These are phyloP conservation scores for Chenopodium album DNA, from an alignment of 148 eudicot species.

Conservation along the genomic window DNA sequence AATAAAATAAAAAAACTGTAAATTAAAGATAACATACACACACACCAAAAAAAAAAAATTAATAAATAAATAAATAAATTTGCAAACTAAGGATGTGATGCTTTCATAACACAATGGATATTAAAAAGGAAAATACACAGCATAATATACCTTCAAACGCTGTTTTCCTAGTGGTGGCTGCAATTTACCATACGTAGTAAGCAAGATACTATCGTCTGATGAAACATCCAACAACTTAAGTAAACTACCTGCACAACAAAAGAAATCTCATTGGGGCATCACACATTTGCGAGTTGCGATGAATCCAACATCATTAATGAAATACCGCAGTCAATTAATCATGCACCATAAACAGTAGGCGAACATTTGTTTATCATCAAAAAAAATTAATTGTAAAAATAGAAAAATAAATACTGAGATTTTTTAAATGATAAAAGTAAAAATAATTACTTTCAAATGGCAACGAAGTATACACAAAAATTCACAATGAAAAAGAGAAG, in stretches of 20 bases:
- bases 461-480: background rate
- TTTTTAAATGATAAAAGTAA: background rate
- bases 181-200: conserved; percentile 87
- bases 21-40: no score
- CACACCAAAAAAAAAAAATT: background rate
- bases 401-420: background rate
- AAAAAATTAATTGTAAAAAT: no score
- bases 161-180: conserved; percentile 97
- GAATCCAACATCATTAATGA: background rate
- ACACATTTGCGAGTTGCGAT: background rate
- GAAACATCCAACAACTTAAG: conserved; percentile 77
- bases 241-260: conserved; percentile 53
- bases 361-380: background rate
- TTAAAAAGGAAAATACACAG: background rate
- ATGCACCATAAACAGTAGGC: background rate
- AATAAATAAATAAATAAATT: no score
- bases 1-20: no score
- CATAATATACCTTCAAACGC: conserved; percentile 69
- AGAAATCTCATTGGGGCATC: background rate
- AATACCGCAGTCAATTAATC: background rate
- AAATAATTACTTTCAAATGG: background rate
- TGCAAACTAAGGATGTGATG: no score
- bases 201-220: conserved; percentile 55
- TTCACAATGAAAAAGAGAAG: background rate
- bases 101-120: no score